Percentiles rank a stretch among this genome's conserved stretches.
These are phyloP conservation scores for Paraconiothyrium brasiliense DNA, from an alignment of 2,329 filamentous ascomycete genomes.

Conservation along the genomic window DNA sequence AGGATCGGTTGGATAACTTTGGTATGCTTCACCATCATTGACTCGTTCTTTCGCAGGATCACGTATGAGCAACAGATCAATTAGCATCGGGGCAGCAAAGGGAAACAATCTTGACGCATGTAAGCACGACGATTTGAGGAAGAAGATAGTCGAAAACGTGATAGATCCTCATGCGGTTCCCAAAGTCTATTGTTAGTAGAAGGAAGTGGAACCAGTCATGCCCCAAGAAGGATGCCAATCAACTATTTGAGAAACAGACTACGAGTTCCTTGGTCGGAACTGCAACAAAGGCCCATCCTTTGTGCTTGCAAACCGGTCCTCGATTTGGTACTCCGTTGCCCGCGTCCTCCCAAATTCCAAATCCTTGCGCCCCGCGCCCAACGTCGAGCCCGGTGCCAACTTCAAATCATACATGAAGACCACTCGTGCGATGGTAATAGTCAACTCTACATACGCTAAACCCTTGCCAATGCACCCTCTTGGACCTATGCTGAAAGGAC, in stretches of 20 bases:
- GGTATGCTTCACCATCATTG: too few relatives aligned
- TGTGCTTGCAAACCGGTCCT: constrained; percentile 76
- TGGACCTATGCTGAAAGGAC: constrained; percentile 76
- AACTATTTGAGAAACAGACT: background rate
- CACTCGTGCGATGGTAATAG: constrained; percentile 67
- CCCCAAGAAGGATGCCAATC: background rate
- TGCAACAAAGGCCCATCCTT: constrained; percentile 77
- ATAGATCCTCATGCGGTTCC: too few relatives aligned
- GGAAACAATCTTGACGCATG: background rate
- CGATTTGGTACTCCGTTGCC: constrained; percentile 70
- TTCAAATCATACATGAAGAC: constrained; percentile 69
- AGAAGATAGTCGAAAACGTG: background rate
- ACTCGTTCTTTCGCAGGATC: too few relatives aligned
- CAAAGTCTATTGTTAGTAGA: background rate
- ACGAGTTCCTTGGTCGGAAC: constrained; percentile 42
- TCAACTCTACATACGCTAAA: constrained; percentile 74
- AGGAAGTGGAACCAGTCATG: background rate
- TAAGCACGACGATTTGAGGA: background rate
- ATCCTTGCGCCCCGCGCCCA: constrained; percentile 44
- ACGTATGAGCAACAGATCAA: background rate
- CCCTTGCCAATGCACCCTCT: constrained; percentile 78
- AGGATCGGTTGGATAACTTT: too few relatives aligned
- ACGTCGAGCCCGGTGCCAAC: constrained; percentile 42
- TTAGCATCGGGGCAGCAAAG: background rate
- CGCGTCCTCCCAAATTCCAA: constrained; percentile 45